These are phyloP conservation scores for Blastocystis sp. DNA, from an alignment of 352 stramenopile species.

Conservation along the genomic window DNA sequence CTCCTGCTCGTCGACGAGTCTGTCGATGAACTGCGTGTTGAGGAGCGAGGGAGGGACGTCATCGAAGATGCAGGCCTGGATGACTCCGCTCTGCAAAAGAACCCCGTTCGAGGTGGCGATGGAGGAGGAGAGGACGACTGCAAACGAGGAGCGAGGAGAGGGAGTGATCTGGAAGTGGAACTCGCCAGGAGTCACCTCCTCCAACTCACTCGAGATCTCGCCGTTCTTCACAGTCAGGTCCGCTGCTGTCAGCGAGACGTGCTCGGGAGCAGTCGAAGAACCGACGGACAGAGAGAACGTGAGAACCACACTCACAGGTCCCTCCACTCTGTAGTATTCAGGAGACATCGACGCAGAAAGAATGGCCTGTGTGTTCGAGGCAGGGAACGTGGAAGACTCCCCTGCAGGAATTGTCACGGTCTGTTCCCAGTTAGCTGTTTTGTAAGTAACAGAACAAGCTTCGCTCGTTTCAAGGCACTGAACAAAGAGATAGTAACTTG, in stretches of 20 bases:
- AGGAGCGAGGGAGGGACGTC: constrained; percentile 9
- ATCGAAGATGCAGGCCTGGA: constrained; percentile 19
- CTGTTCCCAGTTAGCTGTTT: not conserved
- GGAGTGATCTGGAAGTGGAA: constrained; percentile 11
- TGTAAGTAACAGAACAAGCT: constrained; percentile 1
- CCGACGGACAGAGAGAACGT: not conserved
- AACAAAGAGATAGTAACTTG: not conserved
- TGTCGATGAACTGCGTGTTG: constrained; percentile 25
- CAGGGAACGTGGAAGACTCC: constrained; percentile 38
- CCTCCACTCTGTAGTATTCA: not conserved
- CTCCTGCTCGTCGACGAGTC: not conserved
- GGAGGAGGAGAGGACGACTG: not conserved
- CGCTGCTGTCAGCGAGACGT: not conserved
- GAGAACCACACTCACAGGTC: constrained; percentile 1
- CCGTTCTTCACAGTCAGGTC: constrained; percentile 30
- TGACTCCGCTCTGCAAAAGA: not conserved
- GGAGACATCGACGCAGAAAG: not conserved
- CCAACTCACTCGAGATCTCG: not conserved
- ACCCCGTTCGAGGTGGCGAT: not conserved
- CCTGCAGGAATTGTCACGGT: not conserved
- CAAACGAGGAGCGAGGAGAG: not conserved
- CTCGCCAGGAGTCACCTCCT: not conserved
- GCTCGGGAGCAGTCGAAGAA: not conserved
- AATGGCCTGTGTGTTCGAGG: not conserved
- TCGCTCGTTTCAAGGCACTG: not conserved